Percentiles rank a stretch among this genome's conserved stretches.
phyloP scores from a whole-genome alignment of 345 rosid genomes.

The Mallotus nudiflorus region DNA sequence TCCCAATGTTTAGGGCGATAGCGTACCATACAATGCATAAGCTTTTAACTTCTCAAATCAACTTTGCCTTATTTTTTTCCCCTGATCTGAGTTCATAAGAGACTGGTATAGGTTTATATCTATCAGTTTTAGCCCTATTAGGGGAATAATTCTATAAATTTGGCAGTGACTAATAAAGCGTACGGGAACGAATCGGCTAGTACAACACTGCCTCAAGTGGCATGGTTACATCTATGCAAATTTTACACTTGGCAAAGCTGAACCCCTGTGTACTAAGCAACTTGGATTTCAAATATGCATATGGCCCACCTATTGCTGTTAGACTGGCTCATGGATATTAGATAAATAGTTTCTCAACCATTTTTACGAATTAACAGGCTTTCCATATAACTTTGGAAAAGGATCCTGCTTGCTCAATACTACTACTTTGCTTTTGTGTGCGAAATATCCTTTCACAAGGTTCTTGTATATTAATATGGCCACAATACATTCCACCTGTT shows the following conservation, averaged over 20 bases:
- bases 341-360: neutral
- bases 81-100: too few relatives aligned
- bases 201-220: neutral
- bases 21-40: too few relatives aligned
- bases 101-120: too few relatives aligned
- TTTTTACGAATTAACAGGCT: slow-evolving; percentile 66
- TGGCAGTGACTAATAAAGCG: neutral
- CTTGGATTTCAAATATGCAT: neutral
- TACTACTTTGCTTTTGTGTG: slow-evolving; percentile 93
- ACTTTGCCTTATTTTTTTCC: too few relatives aligned
- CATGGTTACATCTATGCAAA: neutral
- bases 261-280: neutral
- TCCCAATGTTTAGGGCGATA: too few relatives aligned
- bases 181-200: neutral
- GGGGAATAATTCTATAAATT: neutral
- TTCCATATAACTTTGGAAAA: slow-evolving; percentile 79
- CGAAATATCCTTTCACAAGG: slow-evolving; percentile 84
- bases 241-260: neutral
- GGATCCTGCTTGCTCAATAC: slow-evolving; percentile 98
- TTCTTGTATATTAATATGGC: slow-evolving; percentile 84
- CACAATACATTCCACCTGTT: slow-evolving; percentile 91
- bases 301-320: neutral
- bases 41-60: too few relatives aligned
- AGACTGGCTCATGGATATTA: neutral
- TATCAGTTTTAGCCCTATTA: neutral